phyloP scores from a whole-genome alignment of 306 rosid genomes.

The Vachellia pachyceras region DNA sequence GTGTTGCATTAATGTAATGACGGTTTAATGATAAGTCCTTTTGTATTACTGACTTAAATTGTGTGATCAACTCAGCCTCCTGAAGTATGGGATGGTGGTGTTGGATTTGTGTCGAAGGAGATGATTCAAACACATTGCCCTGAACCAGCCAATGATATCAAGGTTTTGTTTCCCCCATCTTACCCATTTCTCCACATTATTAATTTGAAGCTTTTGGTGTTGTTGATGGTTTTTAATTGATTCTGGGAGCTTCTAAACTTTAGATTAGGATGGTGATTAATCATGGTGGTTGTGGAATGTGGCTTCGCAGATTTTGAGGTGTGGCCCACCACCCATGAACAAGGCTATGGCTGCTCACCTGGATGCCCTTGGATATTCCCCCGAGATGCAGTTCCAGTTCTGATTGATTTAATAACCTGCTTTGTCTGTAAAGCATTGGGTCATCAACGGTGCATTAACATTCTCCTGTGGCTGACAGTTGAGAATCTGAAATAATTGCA shows the following conservation, averaged over 20 bases:
- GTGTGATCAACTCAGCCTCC: conserved; percentile 67
- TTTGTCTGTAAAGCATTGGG: conserved; percentile 21
- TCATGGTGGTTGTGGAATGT: conserved; percentile 14
- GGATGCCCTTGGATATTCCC: conserved; percentile 67
- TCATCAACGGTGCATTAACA: conserved; percentile 3
- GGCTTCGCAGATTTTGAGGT: conserved; percentile 73
- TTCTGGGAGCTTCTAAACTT: neutral
- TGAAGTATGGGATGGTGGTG: conserved; percentile 89
- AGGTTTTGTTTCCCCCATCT: conserved; percentile 51
- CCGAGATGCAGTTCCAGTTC: conserved; percentile 92
- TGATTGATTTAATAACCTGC: conserved; percentile 45
- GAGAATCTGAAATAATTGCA: conserved; percentile 45
- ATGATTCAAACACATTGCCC: conserved; percentile 91
- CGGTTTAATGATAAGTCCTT: conserved; percentile 11
- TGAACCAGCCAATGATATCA: conserved; percentile 73
- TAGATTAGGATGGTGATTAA: conserved; percentile 22
- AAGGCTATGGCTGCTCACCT: conserved; percentile 92
- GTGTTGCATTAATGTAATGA: neutral
- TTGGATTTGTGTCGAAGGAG: conserved; percentile 88
- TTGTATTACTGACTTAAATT: conserved; percentile 2
- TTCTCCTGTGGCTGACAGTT: neutral
- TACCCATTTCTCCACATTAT: conserved; percentile 9
- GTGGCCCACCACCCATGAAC: conserved; percentile 99
- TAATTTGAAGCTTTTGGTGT: neutral
- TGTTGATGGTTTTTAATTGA: neutral